Percentiles rank a stretch among this genome's conserved stretches.
Conservation (phyloP, 495 filamentous ascomycete species). For the Hypoxylon subgilvum region DNA sequence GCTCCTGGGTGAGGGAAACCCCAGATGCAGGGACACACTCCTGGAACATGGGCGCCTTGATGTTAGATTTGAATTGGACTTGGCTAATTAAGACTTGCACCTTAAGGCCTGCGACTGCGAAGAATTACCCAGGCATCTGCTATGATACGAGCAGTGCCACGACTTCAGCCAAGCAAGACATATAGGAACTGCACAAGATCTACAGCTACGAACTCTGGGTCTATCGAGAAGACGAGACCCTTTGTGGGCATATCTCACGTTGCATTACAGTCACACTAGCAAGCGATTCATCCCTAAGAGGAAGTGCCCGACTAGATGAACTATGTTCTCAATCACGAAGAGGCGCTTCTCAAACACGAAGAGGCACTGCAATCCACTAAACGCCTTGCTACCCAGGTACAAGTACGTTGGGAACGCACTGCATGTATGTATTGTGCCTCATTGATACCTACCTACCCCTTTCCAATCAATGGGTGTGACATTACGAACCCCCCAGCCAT, state of each 20-base stretch:
- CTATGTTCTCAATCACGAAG: background rate
- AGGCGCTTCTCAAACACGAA: too few species aligned
- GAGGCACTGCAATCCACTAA: too few species aligned
- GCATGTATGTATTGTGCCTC: too few species aligned
- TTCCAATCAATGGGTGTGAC: background rate
- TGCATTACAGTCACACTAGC: too few species aligned
- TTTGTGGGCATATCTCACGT: background rate
- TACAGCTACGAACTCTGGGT: background rate
- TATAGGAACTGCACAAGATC: too few species aligned
- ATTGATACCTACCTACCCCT: background rate
- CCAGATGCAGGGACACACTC: background rate
- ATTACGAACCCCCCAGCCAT: background rate
- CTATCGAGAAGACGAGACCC: background rate
- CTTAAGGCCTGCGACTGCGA: too few species aligned
- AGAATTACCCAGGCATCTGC: too few species aligned
- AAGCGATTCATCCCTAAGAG: too few species aligned
- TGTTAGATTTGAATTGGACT: conserved; percentile 2
- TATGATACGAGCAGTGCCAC: too few species aligned
- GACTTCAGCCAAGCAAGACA: background rate
- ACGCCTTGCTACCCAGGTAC: too few species aligned
- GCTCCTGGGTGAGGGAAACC: background rate
- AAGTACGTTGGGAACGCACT: too few species aligned
- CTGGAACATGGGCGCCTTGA: conserved; percentile 6
- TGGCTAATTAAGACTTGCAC: background rate
- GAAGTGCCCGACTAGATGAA: conserved; percentile 8